phyloP scores from a whole-genome alignment of 1,284 basidiomycete species.

The Apiotrichum akiyoshidainum region DNA sequence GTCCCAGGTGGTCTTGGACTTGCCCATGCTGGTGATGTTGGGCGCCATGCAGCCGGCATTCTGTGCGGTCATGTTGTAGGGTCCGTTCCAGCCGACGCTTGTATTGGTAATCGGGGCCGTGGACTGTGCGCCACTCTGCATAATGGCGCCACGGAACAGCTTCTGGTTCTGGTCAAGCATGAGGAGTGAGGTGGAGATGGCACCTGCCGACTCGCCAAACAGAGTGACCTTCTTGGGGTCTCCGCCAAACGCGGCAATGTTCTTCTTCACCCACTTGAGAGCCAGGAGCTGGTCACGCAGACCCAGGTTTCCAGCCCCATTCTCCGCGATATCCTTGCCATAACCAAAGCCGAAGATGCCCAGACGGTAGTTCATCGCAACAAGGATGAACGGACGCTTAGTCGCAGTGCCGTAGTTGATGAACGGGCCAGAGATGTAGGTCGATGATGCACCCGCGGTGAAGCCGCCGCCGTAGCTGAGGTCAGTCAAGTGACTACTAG shows the following conservation, averaged over 20 bases:
- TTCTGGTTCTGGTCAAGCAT: constrained; percentile 32
- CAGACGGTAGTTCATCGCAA: constrained; percentile 53
- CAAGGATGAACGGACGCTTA: constrained; percentile 47
- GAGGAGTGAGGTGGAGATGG: constrained; percentile 39
- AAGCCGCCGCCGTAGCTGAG: constrained; percentile 42
- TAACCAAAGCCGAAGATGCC: constrained; percentile 52
- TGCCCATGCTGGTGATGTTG: neutral
- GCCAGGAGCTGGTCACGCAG: constrained; percentile 53
- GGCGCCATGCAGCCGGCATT: constrained; percentile 23
- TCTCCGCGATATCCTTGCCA: constrained; percentile 37
- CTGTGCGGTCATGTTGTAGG: constrained; percentile 37
- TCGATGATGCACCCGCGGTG: constrained; percentile 18
- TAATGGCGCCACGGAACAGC: constrained; percentile 49
- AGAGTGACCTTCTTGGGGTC: constrained; percentile 49
- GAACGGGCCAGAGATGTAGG: constrained; percentile 25
- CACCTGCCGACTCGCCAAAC: constrained; percentile 49
- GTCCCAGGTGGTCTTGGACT: neutral
- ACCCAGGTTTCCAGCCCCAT: constrained; percentile 47
- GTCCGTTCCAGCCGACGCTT: constrained; percentile 31
- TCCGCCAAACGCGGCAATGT: constrained; percentile 55
- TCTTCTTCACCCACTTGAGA: constrained; percentile 54
- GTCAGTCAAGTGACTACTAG: too few relatives aligned
- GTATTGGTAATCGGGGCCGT: constrained; percentile 33
- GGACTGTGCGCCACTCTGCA: constrained; percentile 47
- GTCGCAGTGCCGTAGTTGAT: constrained; percentile 10